A percentile compares a stretch with the other conserved stretches of the same genome.
phyloP scores from a whole-genome alignment of 2,329 filamentous ascomycete genomes.

The Helminthosporium solani region DNA sequence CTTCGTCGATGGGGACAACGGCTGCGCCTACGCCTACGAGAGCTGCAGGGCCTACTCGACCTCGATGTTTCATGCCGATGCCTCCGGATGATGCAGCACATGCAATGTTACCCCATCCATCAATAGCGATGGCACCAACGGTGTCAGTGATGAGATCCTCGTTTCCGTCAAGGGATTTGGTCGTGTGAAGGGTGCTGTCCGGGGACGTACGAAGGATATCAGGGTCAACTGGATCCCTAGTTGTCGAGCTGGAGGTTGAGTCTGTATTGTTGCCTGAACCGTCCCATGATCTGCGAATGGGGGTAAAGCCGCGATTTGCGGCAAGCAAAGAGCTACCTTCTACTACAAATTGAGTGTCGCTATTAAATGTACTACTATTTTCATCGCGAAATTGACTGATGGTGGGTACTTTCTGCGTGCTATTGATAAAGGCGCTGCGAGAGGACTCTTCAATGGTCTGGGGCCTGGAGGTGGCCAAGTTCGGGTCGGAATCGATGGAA shows the following conservation, averaged over 20 bases:
- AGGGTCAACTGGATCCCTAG: constrained; percentile 19
- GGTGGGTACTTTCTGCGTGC: constrained; percentile 44
- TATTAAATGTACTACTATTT: constrained; percentile 15
- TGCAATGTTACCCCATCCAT: constrained; percentile 81
- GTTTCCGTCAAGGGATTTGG: constrained; percentile 7
- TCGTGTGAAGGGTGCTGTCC: too few relatives aligned
- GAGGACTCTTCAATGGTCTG: constrained; percentile 34
- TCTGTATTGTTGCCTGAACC: constrained; percentile 41
- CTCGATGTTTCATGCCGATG: constrained; percentile 97
- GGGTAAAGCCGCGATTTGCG: constrained; percentile 9
- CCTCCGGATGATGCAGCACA: constrained; percentile 95
- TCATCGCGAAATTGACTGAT: constrained; percentile 20
- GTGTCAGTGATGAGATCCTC: constrained; percentile 81
- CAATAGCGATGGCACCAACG: constrained; percentile 92
- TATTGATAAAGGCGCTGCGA: constrained; percentile 46
- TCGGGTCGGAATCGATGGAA: constrained; percentile 8
- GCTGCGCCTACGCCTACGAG: constrained; percentile 89
- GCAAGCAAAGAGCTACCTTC: constrained; percentile 30
- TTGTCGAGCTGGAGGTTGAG: constrained; percentile 21
- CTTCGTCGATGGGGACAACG: constrained; percentile 73
- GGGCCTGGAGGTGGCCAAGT: constrained; percentile 8
- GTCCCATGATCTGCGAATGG: constrained; percentile 34
- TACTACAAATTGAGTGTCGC: constrained; percentile 9
- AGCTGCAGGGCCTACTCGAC: constrained; percentile 87
- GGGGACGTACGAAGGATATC: constrained; percentile 7